A percentile compares a stretch with the other conserved stretches of the same genome.
Evolutionary conservation across 208 protist species (phyloP).

Genomic region (Wallacemonas sp.): DNA sequence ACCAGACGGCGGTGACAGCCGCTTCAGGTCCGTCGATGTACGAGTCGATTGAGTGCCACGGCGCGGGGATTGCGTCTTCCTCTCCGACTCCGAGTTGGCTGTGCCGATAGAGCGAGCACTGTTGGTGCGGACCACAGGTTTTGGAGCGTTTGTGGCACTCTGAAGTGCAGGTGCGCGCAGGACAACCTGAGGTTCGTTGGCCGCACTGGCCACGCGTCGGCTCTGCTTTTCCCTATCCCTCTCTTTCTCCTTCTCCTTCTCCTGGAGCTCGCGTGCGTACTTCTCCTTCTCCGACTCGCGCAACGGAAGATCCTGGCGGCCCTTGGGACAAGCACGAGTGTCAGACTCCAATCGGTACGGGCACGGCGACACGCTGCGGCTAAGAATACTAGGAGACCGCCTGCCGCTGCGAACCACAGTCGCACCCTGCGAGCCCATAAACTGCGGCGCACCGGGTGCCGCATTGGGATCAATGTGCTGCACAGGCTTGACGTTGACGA

Average conservation of each 20-base stretch:
- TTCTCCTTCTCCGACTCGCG: constrained; percentile 13
- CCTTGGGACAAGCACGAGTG: constrained; percentile 54
- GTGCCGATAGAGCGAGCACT: constrained; percentile 20
- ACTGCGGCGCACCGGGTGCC: constrained; percentile 11
- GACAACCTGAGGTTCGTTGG: constrained; percentile 11
- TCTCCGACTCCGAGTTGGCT: constrained; percentile 14
- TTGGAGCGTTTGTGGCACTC: neutral
- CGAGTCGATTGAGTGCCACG: neutral
- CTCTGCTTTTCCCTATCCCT: constrained; percentile 21
- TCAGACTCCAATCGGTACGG: constrained; percentile 59
- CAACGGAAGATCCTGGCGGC: constrained; percentile 41
- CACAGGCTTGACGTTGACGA: constrained; percentile 40
- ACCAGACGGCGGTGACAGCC: constrained; percentile 34
- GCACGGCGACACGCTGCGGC: constrained; percentile 70
- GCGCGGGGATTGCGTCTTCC: constrained; percentile 14
- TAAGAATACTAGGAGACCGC: constrained; percentile 70
- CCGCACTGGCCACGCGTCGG: constrained; percentile 8
- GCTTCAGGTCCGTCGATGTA: constrained; percentile 17
- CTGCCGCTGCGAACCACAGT: constrained; percentile 39
- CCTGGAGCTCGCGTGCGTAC: neutral
- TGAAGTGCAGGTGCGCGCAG: constrained; percentile 6
- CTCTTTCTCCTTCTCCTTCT: constrained; percentile 21
- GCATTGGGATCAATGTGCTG: constrained; percentile 41
- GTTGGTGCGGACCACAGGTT: constrained; percentile 16
- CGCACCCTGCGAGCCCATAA: constrained; percentile 58